Base-by-base conservation (phyloP, 2,329 filamentous ascomycete species). In the Escovopsis sp. region DNA sequence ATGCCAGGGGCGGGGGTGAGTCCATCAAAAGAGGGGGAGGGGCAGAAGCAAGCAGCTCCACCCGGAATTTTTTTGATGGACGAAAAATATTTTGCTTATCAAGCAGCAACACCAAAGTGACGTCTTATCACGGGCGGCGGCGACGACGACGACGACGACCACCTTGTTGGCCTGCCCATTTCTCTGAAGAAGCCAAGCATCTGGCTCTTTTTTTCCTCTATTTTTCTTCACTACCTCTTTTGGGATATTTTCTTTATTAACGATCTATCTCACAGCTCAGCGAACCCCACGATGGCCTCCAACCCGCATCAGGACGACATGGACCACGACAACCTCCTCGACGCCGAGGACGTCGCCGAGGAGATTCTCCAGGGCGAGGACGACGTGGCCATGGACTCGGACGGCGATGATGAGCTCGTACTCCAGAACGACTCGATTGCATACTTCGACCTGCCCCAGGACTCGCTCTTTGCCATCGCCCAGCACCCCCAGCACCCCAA, bases 391-490 rank as follows among this genome's bases (percentile, higher is more conserved):
- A 94, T 94, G 85, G 85, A 89, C 55, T 83, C 78, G 4, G 75
- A 75, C 46, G 77, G 79, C 42, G 81, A 84, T 69, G 73, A 80
- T 52, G 85, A 91, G 59, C 77, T 95, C 36, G 66, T 76, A 36
- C 71, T 96, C 6, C 77, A 91, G 48, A 98, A 96, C 69, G 89
- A 98, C 70, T 93, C 86, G 50, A 71, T 81, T 51, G 89, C 86
- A 46, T 89, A 94, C 68, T 95, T 96, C 57, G 91, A 96, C 67
- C 63, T 66, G 33, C 86, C 95, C 67, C 82, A 79, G 53, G 87
- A 95, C 71, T 88, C 82, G 47, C 83, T 98, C 56, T 98, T 95
- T 68, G 79, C 85, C 63, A 91, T 98, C 59, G 86, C 89, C 15
- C 86, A 94, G 59, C 91, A 98, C 60, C 91, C 91, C 4, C 68